Percentiles rank a stretch among this genome's conserved stretches.
These are phyloP conservation scores for Euphorbia peplus DNA, from an alignment of 345 rosid species.

Conservation along the genomic window DNA sequence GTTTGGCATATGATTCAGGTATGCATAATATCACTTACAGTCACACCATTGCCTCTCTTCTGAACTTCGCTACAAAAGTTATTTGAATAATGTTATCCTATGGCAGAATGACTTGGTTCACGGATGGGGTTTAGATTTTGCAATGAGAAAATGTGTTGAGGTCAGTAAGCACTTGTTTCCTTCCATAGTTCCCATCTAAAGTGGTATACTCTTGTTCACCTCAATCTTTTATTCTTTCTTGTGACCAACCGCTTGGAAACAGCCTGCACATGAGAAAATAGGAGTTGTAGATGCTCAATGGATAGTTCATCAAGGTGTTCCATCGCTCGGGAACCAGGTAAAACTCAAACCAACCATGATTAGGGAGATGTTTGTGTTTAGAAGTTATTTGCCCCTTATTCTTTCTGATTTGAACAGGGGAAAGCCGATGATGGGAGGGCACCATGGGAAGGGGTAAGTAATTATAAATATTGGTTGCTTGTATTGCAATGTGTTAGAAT, in stretches of 20 bases:
- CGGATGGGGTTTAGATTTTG: constrained; percentile 81
- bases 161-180: constrained; percentile 31
- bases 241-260: constrained; percentile 16
- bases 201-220: background rate
- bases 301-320: constrained; percentile 63
- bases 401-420: constrained; percentile 39
- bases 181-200: background rate
- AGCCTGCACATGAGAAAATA: constrained; percentile 65
- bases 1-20: constrained; percentile 98
- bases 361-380: too few species aligned
- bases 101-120: constrained; percentile 72
- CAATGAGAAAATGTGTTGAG: constrained; percentile 62
- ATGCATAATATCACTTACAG: background rate
- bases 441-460: constrained; percentile 69
- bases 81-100: background rate
- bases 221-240: background rate
- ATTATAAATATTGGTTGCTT: background rate
- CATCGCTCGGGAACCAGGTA: constrained; percentile 75
- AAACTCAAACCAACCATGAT: background rate
- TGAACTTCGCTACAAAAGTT: background rate
- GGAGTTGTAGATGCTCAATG: constrained; percentile 79
- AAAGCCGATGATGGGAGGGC: constrained; percentile 39
- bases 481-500: too few species aligned
- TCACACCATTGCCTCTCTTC: background rate
- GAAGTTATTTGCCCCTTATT: too few species aligned